These are phyloP conservation scores for Singerocomus rubriflavus DNA, from an alignment of 1,284 basidiomycete genomes.

Conservation along the genomic window DNA sequence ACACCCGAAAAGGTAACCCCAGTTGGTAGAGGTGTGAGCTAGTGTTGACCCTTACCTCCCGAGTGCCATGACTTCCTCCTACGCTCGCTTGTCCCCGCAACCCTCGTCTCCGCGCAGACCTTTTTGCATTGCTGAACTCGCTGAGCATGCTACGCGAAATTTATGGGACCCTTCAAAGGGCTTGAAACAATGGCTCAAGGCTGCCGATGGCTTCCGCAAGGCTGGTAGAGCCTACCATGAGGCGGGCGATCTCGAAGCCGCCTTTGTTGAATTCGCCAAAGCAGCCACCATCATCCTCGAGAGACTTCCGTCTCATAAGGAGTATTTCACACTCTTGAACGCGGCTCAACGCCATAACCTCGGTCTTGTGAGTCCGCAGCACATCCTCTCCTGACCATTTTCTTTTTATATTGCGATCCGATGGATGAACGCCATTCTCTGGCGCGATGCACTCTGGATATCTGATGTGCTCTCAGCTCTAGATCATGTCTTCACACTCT, in stretches of 20 bases:
- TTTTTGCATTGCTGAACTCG: slow-evolving; percentile 36
- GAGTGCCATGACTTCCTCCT: slow-evolving; percentile 28
- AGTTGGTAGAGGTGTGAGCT: slow-evolving; percentile 14
- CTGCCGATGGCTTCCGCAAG: slow-evolving; percentile 37
- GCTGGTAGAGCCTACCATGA: slow-evolving; percentile 27
- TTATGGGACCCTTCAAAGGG: slow-evolving; percentile 36
- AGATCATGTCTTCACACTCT: neutral
- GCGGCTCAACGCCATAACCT: slow-evolving; percentile 38
- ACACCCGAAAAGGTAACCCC: slow-evolving; percentile 24
- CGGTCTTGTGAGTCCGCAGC: slow-evolving; percentile 35
- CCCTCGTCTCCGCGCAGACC: slow-evolving; percentile 28
- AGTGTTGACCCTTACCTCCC: slow-evolving; percentile 10
- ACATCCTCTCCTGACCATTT: neutral
- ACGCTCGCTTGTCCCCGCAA: slow-evolving; percentile 24
- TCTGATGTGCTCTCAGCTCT: neutral
- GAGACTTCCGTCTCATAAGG: slow-evolving; percentile 39
- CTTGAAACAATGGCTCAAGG: slow-evolving; percentile 36
- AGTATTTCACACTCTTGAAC: slow-evolving; percentile 35
- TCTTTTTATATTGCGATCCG: slow-evolving; percentile 1
- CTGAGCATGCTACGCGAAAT: slow-evolving; percentile 32
- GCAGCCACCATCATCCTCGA: slow-evolving; percentile 44
- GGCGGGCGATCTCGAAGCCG: slow-evolving; percentile 31
- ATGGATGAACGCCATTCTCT: slow-evolving; percentile 1
- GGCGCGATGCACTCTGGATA: neutral
- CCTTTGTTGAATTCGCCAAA: slow-evolving; percentile 40